Base-by-base conservation (phyloP, 2,329 filamentous ascomycete genomes). In the Polychaeton citri region DNA sequence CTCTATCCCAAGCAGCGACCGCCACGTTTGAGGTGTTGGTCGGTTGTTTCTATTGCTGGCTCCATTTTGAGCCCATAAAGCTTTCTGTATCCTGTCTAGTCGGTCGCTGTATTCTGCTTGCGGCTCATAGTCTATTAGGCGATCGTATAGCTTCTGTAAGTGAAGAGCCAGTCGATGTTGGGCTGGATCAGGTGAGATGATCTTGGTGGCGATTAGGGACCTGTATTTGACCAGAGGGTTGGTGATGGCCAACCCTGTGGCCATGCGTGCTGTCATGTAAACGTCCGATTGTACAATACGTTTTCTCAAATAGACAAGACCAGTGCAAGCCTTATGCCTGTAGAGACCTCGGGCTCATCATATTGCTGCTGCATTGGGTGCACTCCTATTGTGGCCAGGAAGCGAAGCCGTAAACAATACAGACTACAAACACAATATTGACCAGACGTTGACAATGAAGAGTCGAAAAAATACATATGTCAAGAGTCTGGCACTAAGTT, bases 171-270 rank as follows among this genome's bases (percentile, higher is more conserved):
- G 30, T 24, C 45, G 47, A 38, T 54, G 45, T 43, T 56, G 51
- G 10, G 51, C 42, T 4, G 73, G 72, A 57, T 88, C 82, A 6
- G 81, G 76, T 32, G 68, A 64, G 52, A 79, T 81, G 32, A 71
- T 59, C 34, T 76, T 74, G 4, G 76, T 78, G 5, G 77, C 72
- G 21, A 88, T 57, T 10, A 86, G 63, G 16, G 79, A 71, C 39
- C 80, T 72, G 57, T 88, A 88, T 43, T 85, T 76, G 42, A 86
- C 73, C 41, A 87, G 62, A 3, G 81, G 82, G 51, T 87, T 85
- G 28, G 66, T 69, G 48, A 69, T 69, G 17, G 65, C 54, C 35
- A 69, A 53, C 34, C 60, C 57, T 13, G 24, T 28, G 24, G 24
- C 15, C 12, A n/a, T n/a, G n/a, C n/a, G n/a, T n/a, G n/a, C n/a